Evolutionary conservation across 495 filamentous ascomycete species (phyloP), one percentile per base, ranked within the genome.

Genomic region (Chaetomium cochliodes): DNA sequence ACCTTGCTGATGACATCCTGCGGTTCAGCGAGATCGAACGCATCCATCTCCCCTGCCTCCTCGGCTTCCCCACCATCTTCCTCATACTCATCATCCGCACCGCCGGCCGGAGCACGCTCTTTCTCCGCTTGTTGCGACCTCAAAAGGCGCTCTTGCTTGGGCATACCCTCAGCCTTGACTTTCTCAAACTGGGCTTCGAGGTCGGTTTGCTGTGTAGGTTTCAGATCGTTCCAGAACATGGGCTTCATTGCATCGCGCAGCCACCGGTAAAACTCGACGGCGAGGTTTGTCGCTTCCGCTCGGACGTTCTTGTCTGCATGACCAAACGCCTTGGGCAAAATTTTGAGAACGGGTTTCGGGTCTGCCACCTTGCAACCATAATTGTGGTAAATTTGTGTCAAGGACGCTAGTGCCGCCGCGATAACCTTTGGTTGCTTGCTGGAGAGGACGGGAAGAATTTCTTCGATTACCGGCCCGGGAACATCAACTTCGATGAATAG

Each of bases 241-340:
- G 93, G 91, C 74, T 99, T 99, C 84, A 99, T 98, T 2, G 93
- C 96, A 62, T 99, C 96, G 64, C 91, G 89, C 37, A 99, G 83
- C 96, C 96, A 99, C 74, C 96, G 82, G 77, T 98, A 99, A 51
- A 99, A 85, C 70, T 98, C 96, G 56, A 97, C 93, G 0, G 92
- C 88, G 33, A 99, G 81, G 67, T 89, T 92, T 56, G 94, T 93
- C 30, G 92, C 91, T 76, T 98, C 96, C 1, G 93, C 92, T 71
- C 96, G 88, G 16, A 99, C 96, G 73, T 97, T 98, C 76, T 99
- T 99, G 82, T 99, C 96, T 5, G 96, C 93, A 75, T 98, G 94
- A 16, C 91, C 90, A 68, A 96, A 99, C 22, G 88, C 88, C 73
- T 96, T 97, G 0, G 96, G 93, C 12, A 99, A 79, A 12, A 84